phyloP scores from a whole-genome alignment of 2,329 filamentous ascomycete species.

The Sphaerulina musiva region DNA sequence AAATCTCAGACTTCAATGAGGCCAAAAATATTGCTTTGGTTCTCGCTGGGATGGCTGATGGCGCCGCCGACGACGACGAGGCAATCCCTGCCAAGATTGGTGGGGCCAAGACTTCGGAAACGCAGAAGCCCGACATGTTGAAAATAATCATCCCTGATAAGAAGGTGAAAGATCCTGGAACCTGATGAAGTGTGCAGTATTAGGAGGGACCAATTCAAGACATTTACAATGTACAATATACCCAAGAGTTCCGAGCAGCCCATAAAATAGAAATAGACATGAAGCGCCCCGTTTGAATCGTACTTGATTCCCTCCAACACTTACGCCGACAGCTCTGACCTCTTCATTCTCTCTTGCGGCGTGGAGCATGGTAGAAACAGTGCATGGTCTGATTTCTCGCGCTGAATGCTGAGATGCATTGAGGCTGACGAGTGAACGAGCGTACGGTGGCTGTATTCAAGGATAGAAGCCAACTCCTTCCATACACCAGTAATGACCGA shows the following conservation, averaged over 20 bases:
- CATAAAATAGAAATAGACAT: background rate
- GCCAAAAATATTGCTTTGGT: conserved; percentile 6
- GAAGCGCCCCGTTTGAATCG: background rate
- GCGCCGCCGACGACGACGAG: background rate
- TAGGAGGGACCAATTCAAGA: no score
- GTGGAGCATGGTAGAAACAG: no score
- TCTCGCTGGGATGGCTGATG: conserved; percentile 8
- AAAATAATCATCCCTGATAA: conserved; percentile 12
- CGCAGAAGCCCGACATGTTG: background rate
- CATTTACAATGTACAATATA: background rate
- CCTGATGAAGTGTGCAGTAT: no score
- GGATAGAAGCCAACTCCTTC: no score
- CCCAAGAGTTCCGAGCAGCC: background rate
- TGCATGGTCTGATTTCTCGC: no score
- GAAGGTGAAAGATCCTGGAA: background rate
- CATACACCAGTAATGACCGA: no score
- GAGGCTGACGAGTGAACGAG: no score
- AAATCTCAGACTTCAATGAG: conserved; percentile 6
- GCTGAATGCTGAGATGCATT: no score
- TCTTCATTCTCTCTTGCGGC: background rate
- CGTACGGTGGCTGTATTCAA: no score
- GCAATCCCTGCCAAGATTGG: background rate
- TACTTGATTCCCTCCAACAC: background rate
- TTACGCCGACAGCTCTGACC: background rate
- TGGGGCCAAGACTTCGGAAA: background rate